Conservation (phyloP, 345 rosid genomes). For the Cardamine chenopodiifolia region DNA sequence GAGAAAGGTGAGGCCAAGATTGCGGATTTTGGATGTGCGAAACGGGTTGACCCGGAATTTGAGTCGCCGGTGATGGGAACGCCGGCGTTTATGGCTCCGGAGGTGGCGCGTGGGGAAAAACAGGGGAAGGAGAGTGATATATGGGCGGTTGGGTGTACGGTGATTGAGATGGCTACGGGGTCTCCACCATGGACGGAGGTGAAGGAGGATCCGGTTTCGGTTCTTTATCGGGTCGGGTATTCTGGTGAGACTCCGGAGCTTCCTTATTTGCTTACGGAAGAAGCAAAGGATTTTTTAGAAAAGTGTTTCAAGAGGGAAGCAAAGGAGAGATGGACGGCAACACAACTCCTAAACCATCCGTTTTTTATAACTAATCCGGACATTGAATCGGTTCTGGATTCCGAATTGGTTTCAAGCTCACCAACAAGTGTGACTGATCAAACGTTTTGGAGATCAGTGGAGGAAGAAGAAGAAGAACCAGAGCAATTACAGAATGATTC, state of each 20-base stretch:
- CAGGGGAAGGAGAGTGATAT: constrained; percentile 67
- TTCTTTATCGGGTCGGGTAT: constrained; percentile 54
- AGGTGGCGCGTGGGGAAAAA: constrained; percentile 78
- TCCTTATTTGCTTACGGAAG: constrained; percentile 50
- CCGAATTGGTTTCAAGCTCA: constrained; percentile 52
- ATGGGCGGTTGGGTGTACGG: constrained; percentile 82
- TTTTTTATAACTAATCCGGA: constrained; percentile 45
- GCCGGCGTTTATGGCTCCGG: constrained; percentile 87
- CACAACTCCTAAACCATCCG: constrained; percentile 57
- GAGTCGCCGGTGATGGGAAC: constrained; percentile 52
- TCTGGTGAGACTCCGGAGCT: constrained; percentile 53
- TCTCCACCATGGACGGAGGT: constrained; percentile 50
- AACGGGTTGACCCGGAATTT: constrained; percentile 37
- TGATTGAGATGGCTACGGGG: constrained; percentile 84
- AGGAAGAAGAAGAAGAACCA: constrained; percentile 40
- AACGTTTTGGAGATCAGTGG: constrained; percentile 60
- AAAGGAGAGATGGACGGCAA: constrained; percentile 55
- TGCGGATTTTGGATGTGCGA: constrained; percentile 82
- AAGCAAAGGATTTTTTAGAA: constrained; percentile 60
- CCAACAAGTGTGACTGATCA: constrained; percentile 81
- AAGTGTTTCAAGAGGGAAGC: constrained; percentile 64
- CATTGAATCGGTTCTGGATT: constrained; percentile 36
- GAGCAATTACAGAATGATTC: constrained; percentile 33
- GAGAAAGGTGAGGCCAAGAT: constrained; percentile 55
- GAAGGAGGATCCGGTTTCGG: constrained; percentile 46